Evolutionary conservation across 495 filamentous ascomycete species (phyloP), one percentile per base, ranked within the genome.

Genomic region (Penicillium egyptiacum): DNA sequence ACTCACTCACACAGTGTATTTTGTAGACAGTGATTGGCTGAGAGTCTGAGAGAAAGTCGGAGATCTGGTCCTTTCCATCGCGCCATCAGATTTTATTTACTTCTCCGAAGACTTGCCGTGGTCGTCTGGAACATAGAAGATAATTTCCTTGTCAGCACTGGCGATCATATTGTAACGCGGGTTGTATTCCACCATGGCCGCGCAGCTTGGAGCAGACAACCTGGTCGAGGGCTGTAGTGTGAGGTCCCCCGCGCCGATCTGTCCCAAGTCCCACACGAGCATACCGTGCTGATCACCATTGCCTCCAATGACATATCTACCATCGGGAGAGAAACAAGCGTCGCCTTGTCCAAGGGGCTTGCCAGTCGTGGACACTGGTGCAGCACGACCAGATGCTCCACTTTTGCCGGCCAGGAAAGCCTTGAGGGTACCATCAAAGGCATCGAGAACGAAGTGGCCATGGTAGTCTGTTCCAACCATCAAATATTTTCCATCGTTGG

Each of bases 401-500:
- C 67, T 68, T 42, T 70, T 74, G n/a, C 74, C 75, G 20, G 69
- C 63, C 35, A 85, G 75, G 68, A 86, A 89, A 11, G 86, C 85
- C 63, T 86, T 86, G 2, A 97, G 62, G 19, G 70, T 75, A 17
- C 92, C 92, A 33, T 88, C 81, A 71, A 96, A 98, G 2, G 95
- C 90, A 69, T 98, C 94, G 25, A 98, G 75, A 25, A 98, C 73
- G 60, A 89, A 94, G 64, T 98, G 95, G 3, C 91, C 90, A 41
- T 79, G 78, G 11, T 86, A 86, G 26, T 87, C 87, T 7, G 92
- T 96, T 25, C 88, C 87, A 28, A 98, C 60, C 22, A 98, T 81
- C 51, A 98, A 67, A 56, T 81, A 83, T 67, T 96, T 95, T 0
- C 94, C 94, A 67, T 98, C 93, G 66, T 98, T 98, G 49, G 88